Evolutionary conservation across 495 filamentous ascomycete species (phyloP), one percentile per base, ranked within the genome.

Genomic region (Podospora sp.): DNA sequence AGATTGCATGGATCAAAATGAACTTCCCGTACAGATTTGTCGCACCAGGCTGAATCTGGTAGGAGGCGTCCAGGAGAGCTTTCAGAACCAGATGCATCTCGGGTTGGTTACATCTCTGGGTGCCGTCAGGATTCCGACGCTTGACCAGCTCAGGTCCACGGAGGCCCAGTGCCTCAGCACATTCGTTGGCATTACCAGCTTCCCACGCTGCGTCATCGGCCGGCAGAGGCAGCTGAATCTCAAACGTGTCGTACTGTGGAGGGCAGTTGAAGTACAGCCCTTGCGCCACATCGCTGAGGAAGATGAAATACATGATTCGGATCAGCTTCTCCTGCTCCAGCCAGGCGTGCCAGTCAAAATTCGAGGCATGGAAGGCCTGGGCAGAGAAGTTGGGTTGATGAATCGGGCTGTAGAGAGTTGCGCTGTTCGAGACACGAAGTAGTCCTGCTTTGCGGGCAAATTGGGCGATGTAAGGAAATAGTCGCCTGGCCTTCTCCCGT

Each of bases 11-110:
- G 11, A 91, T 82, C n/a, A 91, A 69, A 35, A 91, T 85, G 66
- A 90, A 91, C 65, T 91, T 91, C 8, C 85, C 86, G 68, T 86
- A 88, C 0, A 86, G 75, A 62, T 91, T 91, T 1, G 89, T 91
- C 11, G 81, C 79, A 12, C 83, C 80, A 1, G 82, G 81, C 22
- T 82, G 80, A 67, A 89, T 84, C 58, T 80, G 80, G 53, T 80
- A 80, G 11, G 74, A 75, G n/a, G 75, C 73, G 46, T 86, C 78
- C 60, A 88, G 77, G 35, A 91, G 75, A 0, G 83, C 82, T n/a
- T 80, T 79, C 33, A 90, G 74, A 0, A 82, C 82, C 40, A 81
- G 68, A 53, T 81, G 75, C 78, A 90, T 79, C 63, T 85, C 82
- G 1, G 86, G 85, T 63, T 90, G 89, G 56, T 84, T 85, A 50